Evolutionary conservation across 1,284 basidiomycete species (phyloP).

Genomic region (Puccinia triticina): DNA sequence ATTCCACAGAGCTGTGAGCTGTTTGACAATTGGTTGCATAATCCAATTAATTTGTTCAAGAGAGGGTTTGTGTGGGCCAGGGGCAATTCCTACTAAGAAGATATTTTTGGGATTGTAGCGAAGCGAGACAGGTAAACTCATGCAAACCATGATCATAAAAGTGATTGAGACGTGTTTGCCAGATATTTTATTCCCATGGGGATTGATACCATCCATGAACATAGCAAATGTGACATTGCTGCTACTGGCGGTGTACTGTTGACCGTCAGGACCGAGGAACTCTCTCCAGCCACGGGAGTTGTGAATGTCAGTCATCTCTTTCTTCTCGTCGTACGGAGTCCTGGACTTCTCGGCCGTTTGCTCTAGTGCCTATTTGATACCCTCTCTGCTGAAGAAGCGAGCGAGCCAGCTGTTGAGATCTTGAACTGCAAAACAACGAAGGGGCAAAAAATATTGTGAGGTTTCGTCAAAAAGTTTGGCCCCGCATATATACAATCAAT

Average conservation of each 20-base stretch:
- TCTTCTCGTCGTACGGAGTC: background rate
- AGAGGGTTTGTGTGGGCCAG: conserved; percentile 61
- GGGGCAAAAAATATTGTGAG: background rate
- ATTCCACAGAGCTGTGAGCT: conserved; percentile 58
- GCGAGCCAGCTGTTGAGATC: conserved; percentile 25
- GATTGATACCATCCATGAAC: conserved; percentile 44
- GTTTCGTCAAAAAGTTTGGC: background rate
- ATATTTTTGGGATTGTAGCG: conserved; percentile 53
- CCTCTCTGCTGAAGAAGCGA: background rate
- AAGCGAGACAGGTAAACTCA: conserved; percentile 50
- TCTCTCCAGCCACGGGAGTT: conserved; percentile 3
- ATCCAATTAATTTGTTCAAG: conserved; percentile 58
- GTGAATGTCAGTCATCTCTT: conserved; percentile 24
- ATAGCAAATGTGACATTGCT: conserved; percentile 26
- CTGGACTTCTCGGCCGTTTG: background rate
- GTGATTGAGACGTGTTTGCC: conserved; percentile 11
- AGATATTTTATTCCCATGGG: conserved; percentile 14
- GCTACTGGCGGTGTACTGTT: background rate
- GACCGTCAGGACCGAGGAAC: background rate
- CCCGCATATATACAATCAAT: background rate
- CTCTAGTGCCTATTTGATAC: background rate
- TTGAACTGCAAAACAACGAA: conserved; percentile 6
- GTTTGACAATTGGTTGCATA: conserved; percentile 58
- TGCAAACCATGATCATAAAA: conserved; percentile 25
- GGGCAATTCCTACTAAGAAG: conserved; percentile 58